phyloP scores from a whole-genome alignment of 148 eudicot genomes.

The Rhododendron kiyosumense region DNA sequence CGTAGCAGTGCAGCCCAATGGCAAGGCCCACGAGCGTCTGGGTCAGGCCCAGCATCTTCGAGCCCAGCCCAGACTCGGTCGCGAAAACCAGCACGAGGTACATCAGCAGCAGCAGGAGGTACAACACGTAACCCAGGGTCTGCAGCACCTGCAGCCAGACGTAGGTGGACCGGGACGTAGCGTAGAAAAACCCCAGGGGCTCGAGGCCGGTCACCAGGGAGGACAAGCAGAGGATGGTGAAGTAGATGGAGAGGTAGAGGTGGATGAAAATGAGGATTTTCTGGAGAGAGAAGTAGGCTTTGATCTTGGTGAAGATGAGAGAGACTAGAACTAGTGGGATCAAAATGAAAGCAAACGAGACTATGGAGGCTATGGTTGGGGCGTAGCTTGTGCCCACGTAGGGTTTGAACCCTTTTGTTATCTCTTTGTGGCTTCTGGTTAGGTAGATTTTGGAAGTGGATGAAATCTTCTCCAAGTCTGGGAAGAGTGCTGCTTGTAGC shows the following conservation, averaged over 20 bases:
- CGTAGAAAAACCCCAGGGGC: conserved; percentile 76
- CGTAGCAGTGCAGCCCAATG: conserved; percentile 84
- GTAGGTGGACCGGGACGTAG: conserved; percentile 69
- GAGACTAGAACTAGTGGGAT: conserved; percentile 69
- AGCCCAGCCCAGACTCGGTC: conserved; percentile 54
- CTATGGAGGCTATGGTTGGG: conserved; percentile 43
- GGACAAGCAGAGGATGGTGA: conserved; percentile 62
- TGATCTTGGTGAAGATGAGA: conserved; percentile 58
- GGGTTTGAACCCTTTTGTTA: conserved; percentile 68
- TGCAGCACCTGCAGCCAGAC: conserved; percentile 71
- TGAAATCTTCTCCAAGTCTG: conserved; percentile 72
- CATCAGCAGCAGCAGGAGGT: conserved; percentile 63
- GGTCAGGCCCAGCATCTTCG: conserved; percentile 66
- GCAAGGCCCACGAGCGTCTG: conserved; percentile 81
- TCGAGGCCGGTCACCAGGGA: conserved; percentile 72
- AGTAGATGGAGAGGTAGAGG: conserved; percentile 71
- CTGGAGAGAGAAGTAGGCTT: conserved; percentile 72
- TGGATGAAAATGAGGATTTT: conserved; percentile 75
- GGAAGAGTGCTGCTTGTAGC: conserved; percentile 73
- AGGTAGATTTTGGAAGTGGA: conserved; percentile 59
- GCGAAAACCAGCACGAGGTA: conserved; percentile 69
- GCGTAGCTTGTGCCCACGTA: conserved; percentile 68
- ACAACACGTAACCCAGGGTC: conserved; percentile 65
- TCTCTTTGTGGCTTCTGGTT: conserved; percentile 50
- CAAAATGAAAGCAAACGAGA: conserved; percentile 55